Base-by-base conservation (phyloP, 176 grass and related monocot genomes). In the Tillandsia leiboldiana region DNA sequence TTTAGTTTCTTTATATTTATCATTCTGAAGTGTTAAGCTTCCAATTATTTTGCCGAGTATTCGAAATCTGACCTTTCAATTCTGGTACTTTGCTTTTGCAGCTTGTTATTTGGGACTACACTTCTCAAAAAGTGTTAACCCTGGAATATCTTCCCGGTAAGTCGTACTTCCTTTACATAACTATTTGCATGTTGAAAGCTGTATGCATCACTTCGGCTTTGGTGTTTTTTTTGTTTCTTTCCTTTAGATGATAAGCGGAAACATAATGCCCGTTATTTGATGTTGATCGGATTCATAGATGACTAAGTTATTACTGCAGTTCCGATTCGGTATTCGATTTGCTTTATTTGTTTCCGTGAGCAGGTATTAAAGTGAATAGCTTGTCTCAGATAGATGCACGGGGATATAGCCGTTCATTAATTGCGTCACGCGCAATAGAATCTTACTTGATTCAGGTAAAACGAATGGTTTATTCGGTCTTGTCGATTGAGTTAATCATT, bases 51-150 rank as follows among this genome's bases (percentile, higher is more conserved):
- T 57, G 17, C 12, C 17, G 53, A 57, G 53, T 24, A 24, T 24
- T 24, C 24, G 24, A 24, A 57, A 56, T 15, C 17, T 57, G 13
- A 57, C 53, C 11, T n/a, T 1, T 57, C 53, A 76, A 20, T 14
- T 15, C 61, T 12, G 26, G 49, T 10, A 5, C 29, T 49, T 78
- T 75, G 27, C 49, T 27, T 91, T 80, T 83, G 42, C 80, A 96
- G 92, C 86, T 87, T 78, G 86, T 96, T 66, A 83, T 87, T 77
- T 96, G 92, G 92, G 88, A 92, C 67, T 92, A 96, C 75, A 92
- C 88, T 65, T 82, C 83, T 59, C 79, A 67, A 51, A 96, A 96
- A 73, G 92, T 96, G 72, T 75, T 96, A 66, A 96, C 92, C 10
- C 66, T 96, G 76, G 92, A 96, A 70, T 96, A 96, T 63, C 73